phyloP scores from a whole-genome alignment of 2,329 filamentous ascomycete genomes.

The Alternaria sp. region DNA sequence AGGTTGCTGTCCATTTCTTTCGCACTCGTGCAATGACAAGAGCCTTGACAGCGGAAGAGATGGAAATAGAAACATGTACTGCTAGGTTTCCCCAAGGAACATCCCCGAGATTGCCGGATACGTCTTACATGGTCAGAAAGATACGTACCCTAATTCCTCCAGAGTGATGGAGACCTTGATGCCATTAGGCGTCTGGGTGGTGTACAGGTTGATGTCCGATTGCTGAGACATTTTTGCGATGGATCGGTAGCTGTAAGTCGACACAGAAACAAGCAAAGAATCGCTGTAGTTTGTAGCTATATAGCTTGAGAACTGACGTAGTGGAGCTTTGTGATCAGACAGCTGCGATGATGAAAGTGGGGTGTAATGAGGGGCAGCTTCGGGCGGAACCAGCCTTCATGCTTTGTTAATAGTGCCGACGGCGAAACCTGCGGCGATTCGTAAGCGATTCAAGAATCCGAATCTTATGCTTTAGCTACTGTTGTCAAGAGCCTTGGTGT shows the following conservation, averaged over 20 bases:
- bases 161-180: constrained; percentile 88
- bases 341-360: constrained; percentile 13
- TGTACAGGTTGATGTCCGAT: constrained; percentile 81
- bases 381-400: constrained; percentile 23
- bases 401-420: constrained; percentile 34
- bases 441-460: not conserved
- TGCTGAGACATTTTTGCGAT: constrained; percentile 32
- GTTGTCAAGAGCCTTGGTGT: not conserved
- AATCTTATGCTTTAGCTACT: not conserved
- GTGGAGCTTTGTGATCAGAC: not conserved
- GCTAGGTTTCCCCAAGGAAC: not conserved
- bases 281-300: not conserved
- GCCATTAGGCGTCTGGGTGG: constrained; percentile 82
- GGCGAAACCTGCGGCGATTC: not conserved
- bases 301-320: not conserved
- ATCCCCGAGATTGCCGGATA: not conserved
- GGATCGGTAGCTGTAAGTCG: not conserved
- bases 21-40: not conserved
- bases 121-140: not conserved
- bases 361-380: constrained; percentile 33
- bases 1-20: not conserved
- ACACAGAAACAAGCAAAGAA: not conserved
- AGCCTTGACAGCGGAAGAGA: not conserved
- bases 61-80: not conserved
- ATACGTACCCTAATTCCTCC: constrained; percentile 72